Evolutionary conservation across 148 eudicot genomes (phyloP).

Genomic region (Persicaria maculosa): DNA sequence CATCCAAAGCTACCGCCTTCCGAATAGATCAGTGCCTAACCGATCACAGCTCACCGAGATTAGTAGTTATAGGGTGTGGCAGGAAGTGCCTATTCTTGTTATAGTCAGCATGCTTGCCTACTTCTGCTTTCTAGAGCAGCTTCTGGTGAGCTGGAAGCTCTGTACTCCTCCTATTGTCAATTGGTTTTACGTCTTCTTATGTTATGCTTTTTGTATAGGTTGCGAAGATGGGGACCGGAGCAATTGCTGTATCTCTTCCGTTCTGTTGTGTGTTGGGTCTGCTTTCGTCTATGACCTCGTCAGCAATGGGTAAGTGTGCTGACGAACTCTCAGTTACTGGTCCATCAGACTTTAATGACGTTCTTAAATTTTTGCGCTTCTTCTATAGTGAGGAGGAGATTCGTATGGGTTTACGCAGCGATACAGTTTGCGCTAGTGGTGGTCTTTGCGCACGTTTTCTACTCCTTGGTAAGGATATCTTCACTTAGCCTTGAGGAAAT

Average conservation of each 20-base stretch:
- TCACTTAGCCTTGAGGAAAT: neutral
- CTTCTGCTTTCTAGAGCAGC: constrained; percentile 75
- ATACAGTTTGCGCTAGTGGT: constrained; percentile 73
- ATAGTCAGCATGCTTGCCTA: constrained; percentile 79
- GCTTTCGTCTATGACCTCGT: constrained; percentile 76
- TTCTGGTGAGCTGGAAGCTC: constrained; percentile 25
- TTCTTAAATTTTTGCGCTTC: no score
- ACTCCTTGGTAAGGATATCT: constrained; percentile 50
- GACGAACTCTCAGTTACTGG: neutral
- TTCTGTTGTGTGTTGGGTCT: constrained; percentile 84
- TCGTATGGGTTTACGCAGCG: constrained; percentile 82
- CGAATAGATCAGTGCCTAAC: constrained; percentile 26
- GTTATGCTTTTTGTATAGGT: constrained; percentile 35
- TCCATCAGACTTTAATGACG: no score
- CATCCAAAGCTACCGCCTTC: constrained; percentile 41
- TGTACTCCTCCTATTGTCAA: neutral
- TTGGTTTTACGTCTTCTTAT: neutral
- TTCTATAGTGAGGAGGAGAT: constrained; percentile 59
- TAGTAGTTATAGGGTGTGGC: constrained; percentile 80
- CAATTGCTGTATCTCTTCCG: constrained; percentile 84
- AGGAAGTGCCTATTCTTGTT: constrained; percentile 82
- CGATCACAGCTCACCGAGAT: constrained; percentile 15
- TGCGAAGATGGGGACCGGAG: constrained; percentile 63
- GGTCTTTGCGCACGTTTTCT: constrained; percentile 77
- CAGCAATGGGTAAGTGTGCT: constrained; percentile 68